Evolutionary conservation across 192 early-diverging fungal species (phyloP), one percentile per base, ranked within the genome.

Genomic region (Backusella psychrophila): DNA sequence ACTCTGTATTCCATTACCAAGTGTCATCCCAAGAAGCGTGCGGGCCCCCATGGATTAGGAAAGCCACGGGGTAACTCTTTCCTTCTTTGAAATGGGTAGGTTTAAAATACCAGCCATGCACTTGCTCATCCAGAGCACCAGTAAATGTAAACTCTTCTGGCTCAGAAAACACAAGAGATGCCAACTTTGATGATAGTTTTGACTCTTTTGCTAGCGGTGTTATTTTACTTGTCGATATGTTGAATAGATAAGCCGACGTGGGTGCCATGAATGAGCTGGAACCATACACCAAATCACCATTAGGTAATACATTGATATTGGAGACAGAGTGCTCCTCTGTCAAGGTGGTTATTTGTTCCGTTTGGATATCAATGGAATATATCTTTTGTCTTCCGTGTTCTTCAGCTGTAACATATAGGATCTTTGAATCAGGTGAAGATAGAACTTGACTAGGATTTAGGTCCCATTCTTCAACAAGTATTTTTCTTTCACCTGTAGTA

Each of bases 31-130:
- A 93, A 17, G 84, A 80, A 53, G 89, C 85, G 78, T 96, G 92
- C 17, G 94, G 94, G 7, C 94, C 94, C 21, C 94, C 94, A 75
- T 96, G 94, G 69, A 96, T 87, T 73, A 95, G 77, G 44, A 92
- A 90, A 3, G 92, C 93, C 1, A 94, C 74, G 35, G 94, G 93
- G 71, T 94, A 94, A 66, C 84, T 87, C 46, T 83, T 85, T 0
- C 67, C 39, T 3, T 82, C 41, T 36, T 90, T 82, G 71, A 93
- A 93, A 2, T 73, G 70, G 7, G 80, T 80, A 38, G 93, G 93
- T 69, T 90, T 90, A 71, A 90, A 76, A 31, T 93, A 34, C 87
- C 89, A 94, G 19, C 89, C 90, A 71, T 88, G 86, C 14, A 91
- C 85, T 15, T 75, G 71, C 34, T 88, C 87, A 69, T 77, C 80